Evolutionary conservation across 495 filamentous ascomycete species (phyloP).

Genomic region (Xylaria palmicola): DNA sequence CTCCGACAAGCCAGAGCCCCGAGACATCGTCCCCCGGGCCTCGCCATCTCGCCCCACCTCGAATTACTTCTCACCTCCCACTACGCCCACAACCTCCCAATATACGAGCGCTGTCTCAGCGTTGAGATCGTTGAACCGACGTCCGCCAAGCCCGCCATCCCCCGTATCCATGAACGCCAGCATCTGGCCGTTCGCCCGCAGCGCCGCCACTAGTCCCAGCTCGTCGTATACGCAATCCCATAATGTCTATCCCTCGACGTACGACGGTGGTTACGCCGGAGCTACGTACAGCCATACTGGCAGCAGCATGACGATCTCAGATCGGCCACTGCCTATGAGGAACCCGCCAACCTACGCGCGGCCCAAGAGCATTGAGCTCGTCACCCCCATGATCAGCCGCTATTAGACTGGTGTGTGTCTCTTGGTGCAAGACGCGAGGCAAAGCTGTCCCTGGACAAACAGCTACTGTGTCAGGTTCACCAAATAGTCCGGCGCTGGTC

Average conservation of each 20-base stretch:
- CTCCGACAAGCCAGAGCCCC: conserved; percentile 39
- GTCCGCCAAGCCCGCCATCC: conserved; percentile 48
- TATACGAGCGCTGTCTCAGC: conserved; percentile 44
- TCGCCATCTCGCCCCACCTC: conserved; percentile 48
- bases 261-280: conserved; percentile 41
- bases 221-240: conserved; percentile 43
- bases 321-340: conserved; percentile 45
- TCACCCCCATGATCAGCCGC: conserved; percentile 49
- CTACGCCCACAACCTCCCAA: conserved; percentile 37
- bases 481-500: background rate
- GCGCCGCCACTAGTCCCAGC: conserved; percentile 45
- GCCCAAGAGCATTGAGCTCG: conserved; percentile 52
- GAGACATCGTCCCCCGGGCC: conserved; percentile 52
- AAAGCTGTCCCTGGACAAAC: background rate
- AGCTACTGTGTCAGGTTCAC: background rate
- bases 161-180: conserved; percentile 31
- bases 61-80: conserved; percentile 41
- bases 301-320: conserved; percentile 26
- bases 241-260: conserved; percentile 45
- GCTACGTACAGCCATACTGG: conserved; percentile 31
- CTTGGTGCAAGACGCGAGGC: background rate
- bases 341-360: conserved; percentile 45
- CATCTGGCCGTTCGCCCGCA: conserved; percentile 48
- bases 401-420: conserved; percentile 21
- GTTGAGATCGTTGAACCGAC: conserved; percentile 44